Base-by-base conservation (phyloP, 495 filamentous ascomycete genomes). In the Diplogelasinospora grovesii region DNA sequence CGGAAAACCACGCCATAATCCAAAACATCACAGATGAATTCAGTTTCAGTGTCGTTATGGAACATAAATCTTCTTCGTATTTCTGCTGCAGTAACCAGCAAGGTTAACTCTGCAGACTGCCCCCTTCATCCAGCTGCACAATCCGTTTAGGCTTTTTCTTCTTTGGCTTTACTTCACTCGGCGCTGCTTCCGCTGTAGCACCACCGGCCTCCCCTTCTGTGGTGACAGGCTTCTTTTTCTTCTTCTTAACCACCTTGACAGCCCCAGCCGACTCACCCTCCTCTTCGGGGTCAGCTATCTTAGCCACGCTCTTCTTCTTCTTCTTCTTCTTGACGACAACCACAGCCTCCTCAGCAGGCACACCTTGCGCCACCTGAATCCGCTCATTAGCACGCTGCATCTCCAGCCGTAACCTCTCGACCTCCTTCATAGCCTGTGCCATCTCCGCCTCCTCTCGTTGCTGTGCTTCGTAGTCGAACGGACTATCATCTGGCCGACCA, bases 351-450 rank as follows among this genome's bases (percentile, higher is more conserved):
- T 86, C 86, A 4, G 66, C 65, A n/a, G 79, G 73, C 3, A 79
- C 77, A 3, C 79, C 85, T 41, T 85, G 74, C 21, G 77, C 72
- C 10, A 77, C 72, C 55, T 85, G 71, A 23, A 93, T 82, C 37
- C 86, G 65, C 64, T 97, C 89, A 23, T 85, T 84, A 11, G 83
- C 84, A 49, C 87, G 68, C 63, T 96, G 89, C 88, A 98, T 96
- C 60, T 90, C 85, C 36, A 93, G 59, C 25, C 92, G 70, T 37
- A 93, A 59, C 34, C 78, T 70, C 66, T 96, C 90, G 10, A 98
- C 83, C 56, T 95, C 81, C 56, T 79, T 78, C 68, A 94, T 77
- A 4, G 89, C 92, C 53, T 73, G 79, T 21, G 70, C 73, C 85
- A 95, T 90, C 60, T 95, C 89, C 1, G 70, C 75, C 41, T 95